These are phyloP conservation scores for Endothia cerciana DNA, from an alignment of 2,329 filamentous ascomycete genomes.

Conservation along the genomic window DNA sequence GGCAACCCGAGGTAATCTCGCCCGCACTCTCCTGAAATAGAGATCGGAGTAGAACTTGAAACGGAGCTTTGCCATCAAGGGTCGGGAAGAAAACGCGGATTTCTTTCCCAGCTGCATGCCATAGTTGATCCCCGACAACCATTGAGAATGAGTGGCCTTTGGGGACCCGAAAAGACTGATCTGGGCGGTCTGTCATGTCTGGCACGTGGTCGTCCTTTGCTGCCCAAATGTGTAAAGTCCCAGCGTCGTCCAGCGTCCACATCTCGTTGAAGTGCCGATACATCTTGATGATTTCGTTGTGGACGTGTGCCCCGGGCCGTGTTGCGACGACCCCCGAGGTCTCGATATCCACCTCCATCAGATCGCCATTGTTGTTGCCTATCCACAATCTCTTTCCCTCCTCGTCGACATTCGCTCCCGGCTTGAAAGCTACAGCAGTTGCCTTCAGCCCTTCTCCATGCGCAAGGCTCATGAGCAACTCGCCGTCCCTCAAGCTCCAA, in stretches of 20 bases:
- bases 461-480: slow-evolving; percentile 76
- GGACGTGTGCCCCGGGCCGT: slow-evolving; percentile 73
- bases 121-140: slow-evolving; percentile 81
- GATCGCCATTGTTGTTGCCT: slow-evolving; percentile 83
- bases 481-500: slow-evolving; percentile 84
- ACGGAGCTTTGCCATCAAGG: slow-evolving; percentile 66
- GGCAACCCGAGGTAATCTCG: slow-evolving; percentile 84
- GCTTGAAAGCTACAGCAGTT: slow-evolving; percentile 83
- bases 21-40: slow-evolving; percentile 74
- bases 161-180: slow-evolving; percentile 75
- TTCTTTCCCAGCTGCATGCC: slow-evolving; percentile 87
- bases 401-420: slow-evolving; percentile 73
- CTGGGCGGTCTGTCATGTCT: slow-evolving; percentile 72
- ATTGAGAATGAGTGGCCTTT: slow-evolving; percentile 88
- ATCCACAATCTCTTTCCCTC: slow-evolving; percentile 88
- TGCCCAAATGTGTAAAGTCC: slow-evolving; percentile 84
- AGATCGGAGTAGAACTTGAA: slow-evolving; percentile 75
- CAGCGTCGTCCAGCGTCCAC: slow-evolving; percentile 92
- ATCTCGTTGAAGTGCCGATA: slow-evolving; percentile 85
- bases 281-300: slow-evolving; percentile 81
- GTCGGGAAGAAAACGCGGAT: slow-evolving; percentile 82
- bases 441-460: slow-evolving; percentile 87
- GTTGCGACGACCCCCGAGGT: slow-evolving; percentile 71
- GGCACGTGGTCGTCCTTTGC: slow-evolving; percentile 74
- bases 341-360: slow-evolving; percentile 84